Base-by-base conservation (phyloP, 202 grass and related monocot species). In the Setaria viridis region DNA sequence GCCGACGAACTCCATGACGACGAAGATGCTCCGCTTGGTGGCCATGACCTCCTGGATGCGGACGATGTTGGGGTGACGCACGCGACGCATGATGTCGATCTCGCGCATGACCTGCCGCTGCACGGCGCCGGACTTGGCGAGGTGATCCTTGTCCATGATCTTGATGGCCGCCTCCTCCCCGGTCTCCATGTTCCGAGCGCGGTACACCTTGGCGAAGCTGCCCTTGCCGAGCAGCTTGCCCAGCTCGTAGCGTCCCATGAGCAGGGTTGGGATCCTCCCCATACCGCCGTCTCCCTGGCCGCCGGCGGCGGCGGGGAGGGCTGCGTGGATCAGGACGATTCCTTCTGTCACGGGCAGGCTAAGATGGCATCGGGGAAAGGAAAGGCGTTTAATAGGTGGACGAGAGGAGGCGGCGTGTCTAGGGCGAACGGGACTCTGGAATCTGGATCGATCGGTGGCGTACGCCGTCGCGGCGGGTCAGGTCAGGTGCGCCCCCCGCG, bases 151-250 rank as follows among this genome's bases (percentile, higher is more conserved):
- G 21, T 93, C 91, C n/a, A 90, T 74, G 12, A 90, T 64, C 66
- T 93, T 93, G 73, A 93, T 93, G 54, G 91, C 91, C 1, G 86
- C 85, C 14, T 90, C 81, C 56, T 93, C 76, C 0, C 76, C 21
- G 3, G 87, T 85, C 16, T 32, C 30, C 1, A 43, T 17, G 11
- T 83, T 82, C 41, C 48, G 68, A 0, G 91, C 91, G 21, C 65
- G 79, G 72, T 90, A 88, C 1, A 97, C 94, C 73, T 90, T 93
- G 13, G 85, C 91, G 65, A 96, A 93, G 71, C 80, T 93, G 35
- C 94, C 94, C 25, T 85, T 55, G 14, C 94, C 94, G 1, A 93
- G 82, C 3, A 91, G 62, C 69, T 55, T 39, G 37, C 82, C 87
- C 10, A 90, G n/a, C 67, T 88, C 65, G 35, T 89, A 93, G 32